Conservation (phyloP, 495 filamentous ascomycete species). For the Trichoderma reesei region DNA sequence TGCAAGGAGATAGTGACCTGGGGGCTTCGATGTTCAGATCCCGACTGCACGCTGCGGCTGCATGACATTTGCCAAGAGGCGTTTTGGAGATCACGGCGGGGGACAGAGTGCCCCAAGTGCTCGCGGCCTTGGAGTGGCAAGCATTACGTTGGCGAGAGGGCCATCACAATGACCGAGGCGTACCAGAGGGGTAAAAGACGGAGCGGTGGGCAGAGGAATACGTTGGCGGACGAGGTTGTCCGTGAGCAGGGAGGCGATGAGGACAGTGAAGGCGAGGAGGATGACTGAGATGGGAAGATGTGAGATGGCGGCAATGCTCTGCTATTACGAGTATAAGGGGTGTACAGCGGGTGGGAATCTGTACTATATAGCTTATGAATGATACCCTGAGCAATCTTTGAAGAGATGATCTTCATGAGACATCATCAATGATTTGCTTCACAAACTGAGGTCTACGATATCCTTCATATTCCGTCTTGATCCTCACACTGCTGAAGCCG, state of each 20-base stretch:
- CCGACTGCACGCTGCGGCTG: conserved; percentile 56
- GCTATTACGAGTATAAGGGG: not conserved
- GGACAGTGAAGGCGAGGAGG: conserved; percentile 19
- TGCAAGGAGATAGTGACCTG: conserved; percentile 87
- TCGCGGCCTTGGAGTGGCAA: conserved; percentile 60
- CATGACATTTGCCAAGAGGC: conserved; percentile 68
- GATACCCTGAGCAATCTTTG: conserved; percentile 6
- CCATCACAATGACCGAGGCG: conserved; percentile 43
- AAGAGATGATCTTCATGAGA: no score
- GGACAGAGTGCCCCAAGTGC: conserved; percentile 65
- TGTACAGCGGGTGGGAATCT: not conserved
- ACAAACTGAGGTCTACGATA: no score
- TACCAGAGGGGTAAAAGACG: conserved; percentile 26
- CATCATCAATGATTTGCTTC: no score
- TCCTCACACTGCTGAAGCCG: not conserved
- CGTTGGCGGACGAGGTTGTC: conserved; percentile 20
- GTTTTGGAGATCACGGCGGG: conserved; percentile 54
- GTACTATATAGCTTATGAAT: not conserved
- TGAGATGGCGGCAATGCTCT: not conserved
- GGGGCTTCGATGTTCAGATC: conserved; percentile 69
- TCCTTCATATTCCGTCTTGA: no score
- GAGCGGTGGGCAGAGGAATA: conserved; percentile 20
- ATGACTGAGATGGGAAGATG: conserved; percentile 9
- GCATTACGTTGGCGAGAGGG: conserved; percentile 74
- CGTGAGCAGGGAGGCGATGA: conserved; percentile 18